Percentiles rank a stretch among this genome's conserved stretches.
phyloP scores from a whole-genome alignment of 345 rosid species.

The Corymbia maculata region DNA sequence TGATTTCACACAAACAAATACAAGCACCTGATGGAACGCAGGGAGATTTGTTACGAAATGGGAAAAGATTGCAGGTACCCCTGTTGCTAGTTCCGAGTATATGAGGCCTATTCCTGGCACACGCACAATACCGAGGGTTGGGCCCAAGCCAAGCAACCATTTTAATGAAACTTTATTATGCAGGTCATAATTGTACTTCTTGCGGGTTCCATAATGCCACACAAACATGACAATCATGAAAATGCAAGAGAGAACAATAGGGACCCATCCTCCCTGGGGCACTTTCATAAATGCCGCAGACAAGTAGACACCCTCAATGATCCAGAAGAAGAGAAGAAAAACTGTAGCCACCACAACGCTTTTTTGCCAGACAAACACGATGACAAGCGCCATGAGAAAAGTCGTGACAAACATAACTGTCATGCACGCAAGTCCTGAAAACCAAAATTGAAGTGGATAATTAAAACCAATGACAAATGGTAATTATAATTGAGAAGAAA shows the following conservation, averaged over 20 bases:
- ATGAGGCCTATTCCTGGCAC: constrained; percentile 94
- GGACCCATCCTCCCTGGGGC: constrained; percentile 88
- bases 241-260: constrained; percentile 60
- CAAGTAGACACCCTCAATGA: constrained; percentile 67
- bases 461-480: neutral
- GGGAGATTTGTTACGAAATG: constrained; percentile 95
- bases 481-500: neutral
- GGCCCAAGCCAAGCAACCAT: constrained; percentile 91
- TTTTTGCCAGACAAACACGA: constrained; percentile 71
- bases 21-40: constrained; percentile 83
- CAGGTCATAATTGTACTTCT: constrained; percentile 82
- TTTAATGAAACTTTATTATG: constrained; percentile 92
- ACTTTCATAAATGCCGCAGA: constrained; percentile 79
- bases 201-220: constrained; percentile 91
- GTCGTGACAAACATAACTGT: constrained; percentile 83
- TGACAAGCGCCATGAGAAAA: constrained; percentile 84
- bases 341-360: constrained; percentile 36
- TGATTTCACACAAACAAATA: constrained; percentile 92
- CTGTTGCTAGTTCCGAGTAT: constrained; percentile 87
- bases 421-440: constrained; percentile 85
- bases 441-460: neutral
- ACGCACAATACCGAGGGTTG: constrained; percentile 93
- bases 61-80: constrained; percentile 91
- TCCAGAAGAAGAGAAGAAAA: constrained; percentile 67
- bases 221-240: constrained; percentile 72